Conservation (phyloP, 257 asterid species). For the Jaltomata sinuosa region DNA sequence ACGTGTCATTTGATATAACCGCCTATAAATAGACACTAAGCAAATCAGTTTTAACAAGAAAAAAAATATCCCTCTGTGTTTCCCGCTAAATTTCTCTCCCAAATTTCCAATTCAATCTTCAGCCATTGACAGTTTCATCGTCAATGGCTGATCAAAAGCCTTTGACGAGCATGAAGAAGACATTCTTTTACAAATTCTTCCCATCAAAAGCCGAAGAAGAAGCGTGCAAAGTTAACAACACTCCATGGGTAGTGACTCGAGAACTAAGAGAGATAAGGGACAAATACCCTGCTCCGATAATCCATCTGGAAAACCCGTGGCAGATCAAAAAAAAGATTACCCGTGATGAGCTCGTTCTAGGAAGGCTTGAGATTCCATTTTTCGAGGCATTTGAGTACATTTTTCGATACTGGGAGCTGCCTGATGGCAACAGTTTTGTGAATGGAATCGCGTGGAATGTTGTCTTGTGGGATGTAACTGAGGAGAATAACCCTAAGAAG, state of each 20-base stretch:
- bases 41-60: too few species aligned
- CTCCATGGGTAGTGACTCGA: constrained; percentile 3
- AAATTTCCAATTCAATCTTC: too few species aligned
- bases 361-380: not conserved
- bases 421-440: constrained; percentile 20
- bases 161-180: constrained; percentile 15
- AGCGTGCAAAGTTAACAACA: not conserved
- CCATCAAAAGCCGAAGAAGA: constrained; percentile 25
- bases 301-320: constrained; percentile 36
- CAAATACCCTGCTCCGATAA: constrained; percentile 15
- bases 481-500: constrained; percentile 17
- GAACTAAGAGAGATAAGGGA: constrained; percentile 36
- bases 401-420: constrained; percentile 35
- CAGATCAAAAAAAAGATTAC: constrained; percentile 19
- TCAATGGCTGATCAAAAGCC: not conserved
- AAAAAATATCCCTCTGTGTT: too few species aligned
- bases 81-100: too few species aligned
- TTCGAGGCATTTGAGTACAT: constrained; percentile 24
- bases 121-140: too few species aligned
- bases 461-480: constrained; percentile 41
- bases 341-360: not conserved
- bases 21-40: too few species aligned
- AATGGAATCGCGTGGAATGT: constrained; percentile 16
- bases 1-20: too few species aligned
- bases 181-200: constrained; percentile 26